Base-by-base conservation (phyloP, 352 stramenopile species). In the Phytopythium chamaehyphon region DNA sequence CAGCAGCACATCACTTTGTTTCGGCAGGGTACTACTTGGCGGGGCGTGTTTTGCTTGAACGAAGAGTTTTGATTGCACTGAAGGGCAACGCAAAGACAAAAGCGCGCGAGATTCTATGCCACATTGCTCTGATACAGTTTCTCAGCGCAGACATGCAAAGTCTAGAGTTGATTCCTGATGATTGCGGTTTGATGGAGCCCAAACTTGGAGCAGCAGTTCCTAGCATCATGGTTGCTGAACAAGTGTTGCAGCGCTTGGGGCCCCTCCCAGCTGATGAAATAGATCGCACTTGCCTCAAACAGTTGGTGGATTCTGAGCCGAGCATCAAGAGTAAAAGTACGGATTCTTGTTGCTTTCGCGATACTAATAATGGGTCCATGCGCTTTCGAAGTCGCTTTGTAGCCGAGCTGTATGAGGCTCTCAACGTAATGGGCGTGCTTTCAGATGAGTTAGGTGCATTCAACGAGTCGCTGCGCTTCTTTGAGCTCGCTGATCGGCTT, bases 341-440 rank as follows among this genome's bases (percentile, higher is more conserved):
- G 8, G 22, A 37, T 12, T 19, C 10, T 0, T n/a, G 24, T 28
- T 18, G 46, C 46, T 24, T 9, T n/a, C 24, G 35, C 42, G 42
- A 47, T 21, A 35, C 48, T 23, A 39, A 9, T 16, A 37, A 56
- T 10, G 15, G 49, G 44, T 1, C 8, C 6, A 37, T 64, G 19
- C 37, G 49, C 7, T 86, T 74, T 42, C 63, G 51, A n/a, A 83
- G 63, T 37, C 19, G 40, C 8, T 81, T 83, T 39, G 61, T 69
- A 12, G 54, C 73, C 37, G 71, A 84, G 44, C 45, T 84, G 2
- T 83, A 71, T 40, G 47, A 84, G 15, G 57, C 71, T 7, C 40
- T 78, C 5, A 75, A 70, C 19, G 55, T 76, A 28, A 81, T 88
- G 69, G 71, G 73, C 19, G 76, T 86, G n/a, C 83, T 86, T 48